Base-by-base conservation (phyloP, 2,329 filamentous ascomycete genomes). In the Talaromyces sp. region DNA sequence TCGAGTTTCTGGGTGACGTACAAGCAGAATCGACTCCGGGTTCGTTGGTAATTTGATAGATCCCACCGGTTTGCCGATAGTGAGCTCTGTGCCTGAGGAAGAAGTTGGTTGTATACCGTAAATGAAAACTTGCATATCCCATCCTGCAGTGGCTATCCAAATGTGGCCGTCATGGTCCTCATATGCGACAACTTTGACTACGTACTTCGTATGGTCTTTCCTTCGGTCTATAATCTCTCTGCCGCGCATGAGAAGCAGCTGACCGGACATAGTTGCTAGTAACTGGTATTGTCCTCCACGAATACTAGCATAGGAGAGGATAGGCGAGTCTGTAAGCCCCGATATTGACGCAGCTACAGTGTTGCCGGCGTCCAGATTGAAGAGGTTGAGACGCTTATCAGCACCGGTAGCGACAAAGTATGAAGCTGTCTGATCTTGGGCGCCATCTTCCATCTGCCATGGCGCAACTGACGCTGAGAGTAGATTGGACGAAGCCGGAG, bases 251-350 rank as follows among this genome's bases (percentile, higher is more conserved):
- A 85, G 69, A 31, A 78, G 65, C 5, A 85, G 64, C 56, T 80
- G 78, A 4, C 84, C 84, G 9, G 83, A 84, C 83, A 86, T 86
- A 45, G 78, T 81, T 17, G 79, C 77, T 53, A 79, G 73, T n/a
- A 85, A 66, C 13, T 83, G 62, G 63, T 77, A 77, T 51, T 63
- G 63, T 3, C 73, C 72, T n/a, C 73, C 63, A 5, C 70, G 63
- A 6, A 83, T 61, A 6, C 75, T 70, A 28, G 72, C 67, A 53
- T 77, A 74, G 19, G 82, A 84, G 10, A 86, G 69, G 33, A 85
- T 77, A 0, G 84, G 83, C 11, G 72, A 69, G 36, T 69, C 66
- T 15, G 67, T 68, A n/a, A 70, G 59, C 3, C 63, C 62, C 2
- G 67, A 40, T 33, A 72, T 65, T 2, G 71, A 73, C 2, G 46